These are phyloP conservation scores for Astraeus odoratus DNA, from an alignment of 768 basidiomycete genomes.

Conservation along the genomic window DNA sequence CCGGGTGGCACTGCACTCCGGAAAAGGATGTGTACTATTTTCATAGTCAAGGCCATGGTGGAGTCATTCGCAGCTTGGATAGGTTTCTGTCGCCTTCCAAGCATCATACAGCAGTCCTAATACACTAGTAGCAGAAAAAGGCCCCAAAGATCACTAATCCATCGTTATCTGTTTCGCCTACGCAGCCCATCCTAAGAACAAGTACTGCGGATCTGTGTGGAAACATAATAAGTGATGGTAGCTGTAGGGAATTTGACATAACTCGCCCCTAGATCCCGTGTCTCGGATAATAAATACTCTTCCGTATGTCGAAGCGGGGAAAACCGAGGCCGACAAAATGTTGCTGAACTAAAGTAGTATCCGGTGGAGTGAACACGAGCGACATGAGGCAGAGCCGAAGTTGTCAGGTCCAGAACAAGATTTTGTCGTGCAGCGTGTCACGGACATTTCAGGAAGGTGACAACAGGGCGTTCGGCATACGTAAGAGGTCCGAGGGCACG, in stretches of 20 bases:
- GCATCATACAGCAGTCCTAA: constrained; percentile 16
- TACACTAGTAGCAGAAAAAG: constrained; percentile 8
- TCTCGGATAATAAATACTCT: constrained; percentile 8
- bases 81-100: constrained; percentile 11
- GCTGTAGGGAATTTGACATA: constrained; percentile 15
- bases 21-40: constrained; percentile 17
- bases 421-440: constrained; percentile 16
- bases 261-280: constrained; percentile 11
- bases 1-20: constrained; percentile 26
- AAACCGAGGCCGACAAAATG: constrained; percentile 9
- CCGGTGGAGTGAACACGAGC: constrained; percentile 5
- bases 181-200: constrained; percentile 16
- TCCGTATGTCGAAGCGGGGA: background rate
- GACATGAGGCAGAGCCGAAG: constrained; percentile 23
- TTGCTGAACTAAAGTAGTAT: constrained; percentile 20
- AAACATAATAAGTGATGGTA: constrained; percentile 9
- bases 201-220: constrained; percentile 14
- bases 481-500: constrained; percentile 21
- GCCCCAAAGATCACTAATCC: constrained; percentile 12
- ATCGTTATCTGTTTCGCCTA: constrained; percentile 20
- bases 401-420: constrained; percentile 20
- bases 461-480: constrained; percentile 8
- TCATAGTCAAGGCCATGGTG: constrained; percentile 24
- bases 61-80: constrained; percentile 12
- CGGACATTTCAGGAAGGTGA: background rate